Base-by-base conservation (phyloP, 2,329 filamentous ascomycete genomes). In the Epichloe scottii region DNA sequence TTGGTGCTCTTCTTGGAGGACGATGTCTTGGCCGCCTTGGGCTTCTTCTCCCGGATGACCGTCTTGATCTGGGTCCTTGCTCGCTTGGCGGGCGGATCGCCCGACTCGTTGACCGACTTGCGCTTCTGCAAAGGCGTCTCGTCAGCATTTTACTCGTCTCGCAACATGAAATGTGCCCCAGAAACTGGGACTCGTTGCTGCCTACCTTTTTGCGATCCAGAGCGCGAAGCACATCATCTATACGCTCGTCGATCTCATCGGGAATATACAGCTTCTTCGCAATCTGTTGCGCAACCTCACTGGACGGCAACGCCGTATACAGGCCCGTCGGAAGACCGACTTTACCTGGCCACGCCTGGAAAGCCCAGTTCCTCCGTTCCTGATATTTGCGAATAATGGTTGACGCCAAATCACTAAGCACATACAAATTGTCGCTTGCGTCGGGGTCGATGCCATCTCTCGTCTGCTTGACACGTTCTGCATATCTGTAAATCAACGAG, bases 401-500 rank as follows among this genome's bases (percentile, higher is more conserved):
- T 66, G 93, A 87, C 0, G 90, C 82, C 10, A 98, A 77, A 66
- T 98, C 93, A 48, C 88, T 90, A 38, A 98, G 70, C 5, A 90
- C 82, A 63, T 96, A 95, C 1, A 98, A 75, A 55, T 83, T 82
- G 52, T 89, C 81, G 59, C 84, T 87, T 53, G 77, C 74, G 1
- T 76, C 71, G 0, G 81, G 77, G 23, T 78, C 76, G 54, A 97
- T 81, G 12, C 80, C 86, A 64, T 98, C 93, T 41, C 81, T 78
- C 10, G 90, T 87, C 66, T 91, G 87, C 73, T 98, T 98, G 50
- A 95, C 84, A 10, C 89, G 82, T 67, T 97, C 90, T 12, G 89
- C 89, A 55, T 96, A 87, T 65, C 93, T 89, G 71, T 87, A 93
- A 40, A 98, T 89, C 54, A 95, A 73, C 0, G 87, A 85, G 15